Percentiles rank a stretch among this genome's conserved stretches.
Evolutionary conservation across 208 protist species (phyloP).

Genomic region (Wallacemonas sp.): DNA sequence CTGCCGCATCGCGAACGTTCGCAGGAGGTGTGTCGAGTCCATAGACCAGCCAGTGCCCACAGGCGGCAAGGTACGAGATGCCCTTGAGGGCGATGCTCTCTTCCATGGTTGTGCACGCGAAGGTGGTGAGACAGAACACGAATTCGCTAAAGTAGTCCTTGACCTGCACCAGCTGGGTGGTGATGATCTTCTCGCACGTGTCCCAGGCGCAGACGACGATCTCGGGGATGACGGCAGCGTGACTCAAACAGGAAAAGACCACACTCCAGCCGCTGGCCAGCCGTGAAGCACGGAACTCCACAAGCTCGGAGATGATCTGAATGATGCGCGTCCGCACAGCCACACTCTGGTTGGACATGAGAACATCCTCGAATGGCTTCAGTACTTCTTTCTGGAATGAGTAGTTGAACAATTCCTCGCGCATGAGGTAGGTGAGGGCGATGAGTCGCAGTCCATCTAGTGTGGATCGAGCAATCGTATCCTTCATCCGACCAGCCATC

Average conservation of each 20-base stretch:
- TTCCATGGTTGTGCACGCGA: slow-evolving; percentile 51
- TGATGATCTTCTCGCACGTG: slow-evolving; percentile 63
- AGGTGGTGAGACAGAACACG: slow-evolving; percentile 83
- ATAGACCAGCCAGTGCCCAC: slow-evolving; percentile 83
- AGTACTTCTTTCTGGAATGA: slow-evolving; percentile 87
- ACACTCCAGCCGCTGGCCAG: slow-evolving; percentile 85
- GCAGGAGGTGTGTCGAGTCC: slow-evolving; percentile 64
- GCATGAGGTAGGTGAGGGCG: slow-evolving; percentile 71
- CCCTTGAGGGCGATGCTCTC: slow-evolving; percentile 58
- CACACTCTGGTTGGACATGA: slow-evolving; percentile 68
- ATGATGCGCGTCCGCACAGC: slow-evolving; percentile 61
- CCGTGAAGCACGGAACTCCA: slow-evolving; percentile 64
- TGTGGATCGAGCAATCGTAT: slow-evolving; percentile 31
- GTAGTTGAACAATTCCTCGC: slow-evolving; percentile 79
- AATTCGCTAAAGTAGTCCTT: slow-evolving; percentile 85
- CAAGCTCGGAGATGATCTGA: slow-evolving; percentile 67
- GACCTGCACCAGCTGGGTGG: slow-evolving; percentile 50
- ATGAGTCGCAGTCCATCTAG: slow-evolving; percentile 70
- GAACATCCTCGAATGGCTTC: slow-evolving; percentile 69
- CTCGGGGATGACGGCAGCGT: slow-evolving; percentile 72
- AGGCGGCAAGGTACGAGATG: slow-evolving; percentile 72
- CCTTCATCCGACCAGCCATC: slow-evolving; percentile 41
- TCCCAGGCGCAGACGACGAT: slow-evolving; percentile 63
- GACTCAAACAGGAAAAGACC: slow-evolving; percentile 79
- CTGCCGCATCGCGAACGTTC: slow-evolving; percentile 38